Conservation (phyloP, 2,329 filamentous ascomycete species). For the Myotisia sp. region DNA sequence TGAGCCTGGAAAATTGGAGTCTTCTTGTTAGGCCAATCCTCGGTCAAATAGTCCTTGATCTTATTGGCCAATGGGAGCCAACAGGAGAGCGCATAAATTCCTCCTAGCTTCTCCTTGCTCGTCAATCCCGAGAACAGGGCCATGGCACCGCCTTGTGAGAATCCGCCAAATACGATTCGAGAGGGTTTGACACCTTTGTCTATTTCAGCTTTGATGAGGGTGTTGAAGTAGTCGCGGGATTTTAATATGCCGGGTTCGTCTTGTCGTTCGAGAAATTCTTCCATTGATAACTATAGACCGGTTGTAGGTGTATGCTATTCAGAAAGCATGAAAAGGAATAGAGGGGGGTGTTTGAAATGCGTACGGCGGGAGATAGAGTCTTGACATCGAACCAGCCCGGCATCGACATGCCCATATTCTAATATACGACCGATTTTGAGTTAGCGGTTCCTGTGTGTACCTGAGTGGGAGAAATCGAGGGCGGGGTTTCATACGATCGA, state of each 20-base stretch:
- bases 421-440: slow-evolving; percentile 7
- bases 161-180: slow-evolving; percentile 61
- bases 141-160: slow-evolving; percentile 70
- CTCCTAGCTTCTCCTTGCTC: slow-evolving; percentile 59
- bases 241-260: slow-evolving; percentile 56
- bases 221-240: slow-evolving; percentile 62
- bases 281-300: slow-evolving; percentile 24
- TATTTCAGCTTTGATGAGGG: slow-evolving; percentile 66
- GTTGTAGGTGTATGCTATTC: background rate
- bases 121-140: slow-evolving; percentile 69
- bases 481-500: slow-evolving; percentile 48
- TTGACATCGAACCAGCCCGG: slow-evolving; percentile 48
- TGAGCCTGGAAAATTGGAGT: slow-evolving; percentile 85
- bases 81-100: slow-evolving; percentile 70
- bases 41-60: slow-evolving; percentile 43
- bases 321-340: slow-evolving; percentile 2
- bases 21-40: slow-evolving; percentile 48
- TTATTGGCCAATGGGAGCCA: slow-evolving; percentile 62
- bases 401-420: slow-evolving; percentile 68
- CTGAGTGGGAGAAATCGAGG: background rate
- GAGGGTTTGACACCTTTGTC: slow-evolving; percentile 65
- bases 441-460: background rate
- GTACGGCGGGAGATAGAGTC: slow-evolving; percentile 30
- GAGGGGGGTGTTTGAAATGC: slow-evolving; percentile 14
- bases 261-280: slow-evolving; percentile 28